A percentile compares a stretch with the other conserved stretches of the same genome.
phyloP scores from a whole-genome alignment of 1,284 basidiomycete species.

The Moesziomyces antarcticus region DNA sequence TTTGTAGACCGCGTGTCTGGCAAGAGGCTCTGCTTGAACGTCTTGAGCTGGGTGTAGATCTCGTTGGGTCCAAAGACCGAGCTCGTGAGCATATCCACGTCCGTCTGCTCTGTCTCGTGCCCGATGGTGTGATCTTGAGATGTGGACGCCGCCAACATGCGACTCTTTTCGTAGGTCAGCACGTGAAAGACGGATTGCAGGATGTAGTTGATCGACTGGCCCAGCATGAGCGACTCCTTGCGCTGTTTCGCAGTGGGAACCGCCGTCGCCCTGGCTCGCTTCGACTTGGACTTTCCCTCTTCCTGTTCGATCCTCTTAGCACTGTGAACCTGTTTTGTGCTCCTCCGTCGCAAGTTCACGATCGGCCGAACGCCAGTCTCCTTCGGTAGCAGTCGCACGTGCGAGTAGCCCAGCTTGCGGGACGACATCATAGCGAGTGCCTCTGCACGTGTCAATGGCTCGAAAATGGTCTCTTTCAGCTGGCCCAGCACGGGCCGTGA shows the following conservation, averaged over 20 bases:
- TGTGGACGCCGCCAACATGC: slow-evolving; percentile 3
- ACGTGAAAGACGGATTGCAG: slow-evolving; percentile 74
- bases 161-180: slow-evolving; percentile 54
- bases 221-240: slow-evolving; percentile 39
- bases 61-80: slow-evolving; percentile 68
- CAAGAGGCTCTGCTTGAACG: slow-evolving; percentile 33
- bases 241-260: slow-evolving; percentile 12
- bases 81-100: slow-evolving; percentile 30
- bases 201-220: slow-evolving; percentile 84
- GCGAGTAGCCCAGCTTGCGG: slow-evolving; percentile 78
- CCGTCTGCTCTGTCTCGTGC: background rate
- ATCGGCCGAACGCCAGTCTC: slow-evolving; percentile 94
- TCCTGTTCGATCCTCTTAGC: slow-evolving; percentile 9
- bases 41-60: slow-evolving; percentile 59
- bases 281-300: slow-evolving; percentile 3
- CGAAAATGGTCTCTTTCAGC: slow-evolving; percentile 72
- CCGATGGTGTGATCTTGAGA: background rate
- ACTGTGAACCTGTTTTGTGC: slow-evolving; percentile 34
- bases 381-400: slow-evolving; percentile 90
- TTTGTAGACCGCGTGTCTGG: background rate
- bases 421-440: slow-evolving; percentile 65
- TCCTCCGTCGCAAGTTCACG: slow-evolving; percentile 84
- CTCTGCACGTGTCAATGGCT: slow-evolving; percentile 41
- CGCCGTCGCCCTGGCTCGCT: background rate
- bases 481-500: slow-evolving; percentile 82